These are phyloP conservation scores for Ustilago sp. DNA, from an alignment of 1,284 basidiomycete genomes.

Conservation along the genomic window DNA sequence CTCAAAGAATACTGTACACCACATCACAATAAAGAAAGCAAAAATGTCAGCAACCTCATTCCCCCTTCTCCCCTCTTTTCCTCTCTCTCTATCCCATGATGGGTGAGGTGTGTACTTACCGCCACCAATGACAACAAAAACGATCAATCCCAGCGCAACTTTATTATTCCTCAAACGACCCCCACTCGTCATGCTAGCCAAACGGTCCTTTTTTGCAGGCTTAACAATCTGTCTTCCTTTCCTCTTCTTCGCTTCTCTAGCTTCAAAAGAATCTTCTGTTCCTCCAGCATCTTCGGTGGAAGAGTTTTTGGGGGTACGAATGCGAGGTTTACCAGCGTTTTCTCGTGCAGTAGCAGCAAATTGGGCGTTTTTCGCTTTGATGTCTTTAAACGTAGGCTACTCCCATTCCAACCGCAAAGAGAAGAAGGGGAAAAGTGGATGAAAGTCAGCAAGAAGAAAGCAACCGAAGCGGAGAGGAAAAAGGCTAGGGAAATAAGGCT, in stretches of 20 bases:
- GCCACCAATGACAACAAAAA: constrained; percentile 53
- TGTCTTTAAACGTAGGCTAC: constrained; percentile 37
- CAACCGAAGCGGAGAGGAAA: no score
- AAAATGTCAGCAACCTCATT: background rate
- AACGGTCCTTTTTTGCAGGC: constrained; percentile 19
- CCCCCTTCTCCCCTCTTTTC: background rate
- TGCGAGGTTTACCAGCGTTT: constrained; percentile 41
- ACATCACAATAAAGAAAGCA: background rate
- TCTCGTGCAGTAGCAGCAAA: constrained; percentile 30
- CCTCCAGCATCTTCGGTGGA: background rate
- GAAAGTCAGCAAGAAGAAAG: background rate
- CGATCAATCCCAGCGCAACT: constrained; percentile 30
- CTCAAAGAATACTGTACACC: constrained; percentile 51
- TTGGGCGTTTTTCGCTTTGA: constrained; percentile 40
- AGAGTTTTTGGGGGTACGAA: constrained; percentile 14
- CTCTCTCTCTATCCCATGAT: no score
- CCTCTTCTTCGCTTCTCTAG: background rate
- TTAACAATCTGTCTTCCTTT: constrained; percentile 28
- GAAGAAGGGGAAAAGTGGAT: background rate
- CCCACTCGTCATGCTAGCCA: background rate
- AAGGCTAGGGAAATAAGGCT: background rate
- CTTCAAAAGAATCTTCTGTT: background rate
- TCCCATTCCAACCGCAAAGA: background rate
- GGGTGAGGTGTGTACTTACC: constrained; percentile 31
- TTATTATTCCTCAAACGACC: constrained; percentile 20